phyloP scores from a whole-genome alignment of 2,329 filamentous ascomycete genomes.

The Stagonosporopsis vannaccii region DNA sequence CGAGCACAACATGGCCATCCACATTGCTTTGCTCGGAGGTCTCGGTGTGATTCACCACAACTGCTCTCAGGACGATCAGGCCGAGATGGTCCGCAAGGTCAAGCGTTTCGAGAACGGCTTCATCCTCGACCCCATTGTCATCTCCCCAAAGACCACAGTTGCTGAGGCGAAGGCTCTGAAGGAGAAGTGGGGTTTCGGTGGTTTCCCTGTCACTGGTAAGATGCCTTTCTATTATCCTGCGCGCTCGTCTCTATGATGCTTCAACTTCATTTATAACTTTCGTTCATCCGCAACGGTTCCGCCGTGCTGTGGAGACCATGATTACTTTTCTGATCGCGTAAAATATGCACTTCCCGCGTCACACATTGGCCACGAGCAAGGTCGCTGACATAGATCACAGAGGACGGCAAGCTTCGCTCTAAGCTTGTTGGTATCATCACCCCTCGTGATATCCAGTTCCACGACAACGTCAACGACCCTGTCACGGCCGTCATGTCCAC shows the following conservation, averaged over 20 bases:
- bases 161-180: constrained; percentile 91
- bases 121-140: constrained; percentile 93
- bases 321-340: constrained; percentile 58
- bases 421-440: constrained; percentile 98
- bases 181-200: constrained; percentile 98
- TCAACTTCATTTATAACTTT: constrained; percentile 88
- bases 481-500: constrained; percentile 95
- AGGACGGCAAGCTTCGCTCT: constrained; percentile 89
- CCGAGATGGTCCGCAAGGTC: constrained; percentile 98
- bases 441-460: constrained; percentile 97
- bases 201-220: constrained; percentile 98
- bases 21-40: constrained; percentile 89
- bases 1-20: constrained; percentile 99
- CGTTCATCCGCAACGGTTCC: constrained; percentile 98
- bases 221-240: constrained; percentile 25
- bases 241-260: constrained; percentile 71
- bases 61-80: constrained; percentile 96
- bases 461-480: constrained; percentile 73
- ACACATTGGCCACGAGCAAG: constrained; percentile 7
- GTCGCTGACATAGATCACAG: constrained; percentile 59
- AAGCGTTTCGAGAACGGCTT: constrained; percentile 99
- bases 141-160: constrained; percentile 85
- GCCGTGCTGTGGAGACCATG: constrained; percentile 81
- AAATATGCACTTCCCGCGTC: constrained; percentile 9
- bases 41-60: constrained; percentile 99